Base-by-base conservation (phyloP, 2,329 filamentous ascomycete genomes). In the Coniochaeta sp. region DNA sequence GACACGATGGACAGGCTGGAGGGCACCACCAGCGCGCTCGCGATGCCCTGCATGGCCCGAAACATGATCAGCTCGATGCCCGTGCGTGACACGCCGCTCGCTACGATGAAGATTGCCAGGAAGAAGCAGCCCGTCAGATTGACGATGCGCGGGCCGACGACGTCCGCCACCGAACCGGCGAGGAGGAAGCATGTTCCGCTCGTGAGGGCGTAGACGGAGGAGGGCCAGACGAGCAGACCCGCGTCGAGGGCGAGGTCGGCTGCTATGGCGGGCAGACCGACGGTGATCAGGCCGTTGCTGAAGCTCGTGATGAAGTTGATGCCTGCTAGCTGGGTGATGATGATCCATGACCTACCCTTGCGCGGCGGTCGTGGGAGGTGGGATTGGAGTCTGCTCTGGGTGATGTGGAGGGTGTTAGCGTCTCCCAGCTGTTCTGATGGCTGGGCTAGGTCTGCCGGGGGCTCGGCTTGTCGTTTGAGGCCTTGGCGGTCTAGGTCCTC, bases 231-330 rank as follows among this genome's bases (percentile, higher is more conserved):
- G 2, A 71, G 67, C n/a, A 77, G 70, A 0, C 68, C 67, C 6
- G 63, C 44, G 8, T 70, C 68, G 1, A 77, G 63, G 31, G 64
- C 58, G 36, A 79, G 64, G 33, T 76, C 73, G 16, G 64, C 60
- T 1, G 75, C 72, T 60, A 81, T 78, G 12, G 68, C 66, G 5
- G 77, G 76, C 0, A 80, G 68, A 22, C 70, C 71, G 28, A 78
- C 71, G 2, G 76, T 67, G 19, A 78, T 67, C 1, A 78, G 68
- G 26, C 73, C 72, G 55, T 68, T 70, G 44, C 64, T 59, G 62
- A 70, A 65, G 38, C 64, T 65, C 61, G 60, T 66, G 40, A 67
- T 60, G 31, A 73, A 66, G 55, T 68, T 68, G 16, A 73, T 64
- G 38, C 66, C 64, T 19, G 64, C 64, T 9, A 70, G 63, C 55